Evolutionary conservation across 2,329 filamentous ascomycete species (phyloP).

Genomic region (Zymoseptoria ardabiliae): DNA sequence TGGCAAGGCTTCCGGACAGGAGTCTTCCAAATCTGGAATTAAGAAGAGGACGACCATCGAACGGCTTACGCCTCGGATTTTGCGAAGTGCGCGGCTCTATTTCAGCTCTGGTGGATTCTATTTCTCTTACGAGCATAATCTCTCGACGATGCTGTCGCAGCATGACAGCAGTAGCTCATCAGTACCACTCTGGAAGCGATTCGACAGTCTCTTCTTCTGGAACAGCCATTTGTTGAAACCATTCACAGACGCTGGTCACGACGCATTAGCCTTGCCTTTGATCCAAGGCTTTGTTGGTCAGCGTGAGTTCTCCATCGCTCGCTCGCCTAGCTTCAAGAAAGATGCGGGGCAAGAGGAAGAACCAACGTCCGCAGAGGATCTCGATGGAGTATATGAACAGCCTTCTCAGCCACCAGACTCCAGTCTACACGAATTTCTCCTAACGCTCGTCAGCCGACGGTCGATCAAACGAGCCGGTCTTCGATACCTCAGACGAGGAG

Average conservation of each 20-base stretch:
- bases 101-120: slow-evolving; percentile 81
- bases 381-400: slow-evolving; percentile 7
- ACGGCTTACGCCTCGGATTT: slow-evolving; percentile 69
- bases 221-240: slow-evolving; percentile 68
- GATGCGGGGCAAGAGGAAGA: slow-evolving; percentile 22
- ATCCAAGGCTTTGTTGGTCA: slow-evolving; percentile 96
- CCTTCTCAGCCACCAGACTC: slow-evolving; percentile 1
- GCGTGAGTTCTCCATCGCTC: slow-evolving; percentile 55
- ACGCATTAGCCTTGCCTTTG: slow-evolving; percentile 67
- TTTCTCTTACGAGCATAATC: slow-evolving; percentile 90
- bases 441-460: slow-evolving; percentile 88
- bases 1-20: background rate
- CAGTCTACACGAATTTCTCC: slow-evolving; percentile 49
- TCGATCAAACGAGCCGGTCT: slow-evolving; percentile 81
- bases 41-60: slow-evolving; percentile 19
- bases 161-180: slow-evolving; percentile 36
- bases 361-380: slow-evolving; percentile 11
- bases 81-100: slow-evolving; percentile 76
- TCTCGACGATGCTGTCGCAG: slow-evolving; percentile 59
- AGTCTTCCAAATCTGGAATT: background rate
- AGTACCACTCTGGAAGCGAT: slow-evolving; percentile 61
- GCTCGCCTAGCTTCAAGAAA: slow-evolving; percentile 20
- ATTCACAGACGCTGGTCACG: slow-evolving; percentile 66
- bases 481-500: slow-evolving; percentile 79
- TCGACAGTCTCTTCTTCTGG: slow-evolving; percentile 76